These are phyloP conservation scores for Pleomassaria siparia DNA, from an alignment of 2,329 filamentous ascomycete species.

Conservation along the genomic window DNA sequence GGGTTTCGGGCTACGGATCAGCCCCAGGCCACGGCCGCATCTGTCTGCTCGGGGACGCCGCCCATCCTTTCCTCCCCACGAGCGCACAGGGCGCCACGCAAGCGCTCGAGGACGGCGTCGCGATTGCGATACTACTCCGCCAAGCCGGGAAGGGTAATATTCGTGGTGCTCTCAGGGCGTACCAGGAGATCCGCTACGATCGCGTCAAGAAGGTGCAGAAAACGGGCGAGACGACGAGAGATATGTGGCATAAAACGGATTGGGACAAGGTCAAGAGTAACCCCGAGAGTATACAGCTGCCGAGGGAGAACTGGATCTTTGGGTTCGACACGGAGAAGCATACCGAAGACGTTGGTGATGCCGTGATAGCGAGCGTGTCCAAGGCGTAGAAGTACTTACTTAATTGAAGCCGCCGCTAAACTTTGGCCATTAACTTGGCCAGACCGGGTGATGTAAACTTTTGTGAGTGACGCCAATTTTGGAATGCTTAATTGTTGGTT, in stretches of 20 bases:
- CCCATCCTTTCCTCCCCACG: conserved; percentile 57
- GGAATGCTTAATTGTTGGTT: no score
- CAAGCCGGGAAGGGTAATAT: conserved; percentile 35
- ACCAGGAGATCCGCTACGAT: conserved; percentile 40
- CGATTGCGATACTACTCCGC: conserved; percentile 27
- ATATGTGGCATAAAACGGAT: conserved; percentile 40
- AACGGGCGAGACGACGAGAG: conserved; percentile 36
- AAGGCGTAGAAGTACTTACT: no score
- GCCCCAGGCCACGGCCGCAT: conserved; percentile 44
- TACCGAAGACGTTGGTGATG: conserved; percentile 32
- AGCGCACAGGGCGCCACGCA: conserved; percentile 57
- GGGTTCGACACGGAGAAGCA: conserved; percentile 32
- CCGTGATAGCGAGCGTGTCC: conserved; percentile 24
- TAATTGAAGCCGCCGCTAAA: no score
- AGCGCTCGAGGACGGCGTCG: conserved; percentile 53
- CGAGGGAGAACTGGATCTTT: conserved; percentile 38
- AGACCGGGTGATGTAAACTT: no score
- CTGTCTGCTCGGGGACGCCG: conserved; percentile 56
- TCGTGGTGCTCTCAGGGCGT: conserved; percentile 27
- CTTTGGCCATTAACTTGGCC: no score
- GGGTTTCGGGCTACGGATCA: conserved; percentile 52
- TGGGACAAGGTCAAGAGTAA: conserved; percentile 38
- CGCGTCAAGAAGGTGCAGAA: conserved; percentile 37
- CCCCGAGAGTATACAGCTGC: conserved; percentile 31
- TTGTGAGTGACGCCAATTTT: no score